Evolutionary conservation across 192 early-diverging fungal genomes (phyloP).

Genomic region (Podila minutissima): DNA sequence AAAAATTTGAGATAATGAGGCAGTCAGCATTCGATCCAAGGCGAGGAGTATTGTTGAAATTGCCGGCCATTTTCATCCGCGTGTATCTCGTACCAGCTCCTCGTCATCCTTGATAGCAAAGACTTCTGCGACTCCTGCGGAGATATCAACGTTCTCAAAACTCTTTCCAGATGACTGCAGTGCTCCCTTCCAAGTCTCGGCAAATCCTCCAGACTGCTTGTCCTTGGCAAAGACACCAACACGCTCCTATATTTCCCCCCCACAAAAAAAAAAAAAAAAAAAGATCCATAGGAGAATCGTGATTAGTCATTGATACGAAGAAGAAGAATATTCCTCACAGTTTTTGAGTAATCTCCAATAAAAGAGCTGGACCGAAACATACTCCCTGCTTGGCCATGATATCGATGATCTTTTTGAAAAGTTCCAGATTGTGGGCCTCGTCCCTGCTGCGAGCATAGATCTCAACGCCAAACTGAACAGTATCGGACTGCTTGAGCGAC

Average conservation of each 20-base stretch:
- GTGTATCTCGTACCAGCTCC: slow-evolving; percentile 70
- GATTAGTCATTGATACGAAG: too few relatives aligned
- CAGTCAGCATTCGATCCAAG: too few relatives aligned
- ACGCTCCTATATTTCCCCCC: slow-evolving; percentile 51
- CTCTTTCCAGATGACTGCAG: slow-evolving; percentile 56
- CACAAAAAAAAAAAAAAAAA: not conserved
- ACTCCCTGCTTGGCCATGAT: slow-evolving; percentile 55
- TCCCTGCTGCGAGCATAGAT: slow-evolving; percentile 85
- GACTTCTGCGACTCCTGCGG: slow-evolving; percentile 71
- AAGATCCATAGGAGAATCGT: too few relatives aligned
- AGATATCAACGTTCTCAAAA: slow-evolving; percentile 79
- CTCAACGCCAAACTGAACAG: slow-evolving; percentile 74
- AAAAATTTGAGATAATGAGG: too few relatives aligned
- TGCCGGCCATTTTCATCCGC: not conserved
- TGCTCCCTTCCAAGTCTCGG: slow-evolving; percentile 81
- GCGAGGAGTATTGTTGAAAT: too few relatives aligned
- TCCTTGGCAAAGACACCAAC: slow-evolving; percentile 88
- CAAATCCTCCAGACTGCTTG: slow-evolving; percentile 75
- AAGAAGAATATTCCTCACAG: too few relatives aligned
- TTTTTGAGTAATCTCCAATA: too few relatives aligned
- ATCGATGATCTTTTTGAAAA: slow-evolving; percentile 69
- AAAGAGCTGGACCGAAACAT: not conserved
- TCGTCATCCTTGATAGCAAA: slow-evolving; percentile 93
- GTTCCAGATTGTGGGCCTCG: slow-evolving; percentile 69
- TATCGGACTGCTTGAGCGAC: slow-evolving; percentile 65